Evolutionary conservation across 148 eudicot species (phyloP), one percentile per base, ranked within the genome.

Genomic region (Talinum fruticosum): DNA sequence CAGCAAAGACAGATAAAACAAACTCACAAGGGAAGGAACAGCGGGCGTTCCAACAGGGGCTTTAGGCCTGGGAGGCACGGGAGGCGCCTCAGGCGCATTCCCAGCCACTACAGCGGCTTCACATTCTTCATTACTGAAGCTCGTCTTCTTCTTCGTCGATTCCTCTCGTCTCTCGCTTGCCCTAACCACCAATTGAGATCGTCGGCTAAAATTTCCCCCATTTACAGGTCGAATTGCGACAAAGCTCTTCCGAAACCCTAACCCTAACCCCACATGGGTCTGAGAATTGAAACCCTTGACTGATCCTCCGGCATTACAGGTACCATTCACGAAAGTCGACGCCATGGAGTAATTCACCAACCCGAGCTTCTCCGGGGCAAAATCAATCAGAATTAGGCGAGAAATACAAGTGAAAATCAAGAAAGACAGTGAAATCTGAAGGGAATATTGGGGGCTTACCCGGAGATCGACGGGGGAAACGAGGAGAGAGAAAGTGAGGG

Each of bases 71-170:
- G 90, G 84, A 14, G 92, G 94, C 8, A 81, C 93, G 0, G 94
- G 90, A 33, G 97, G 99, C 0, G 98, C 93, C 51, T 87, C 73
- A 10, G 97, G 98, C 4, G 79, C 86, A 71, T 90, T 85, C 8
- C 99, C 97, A 19, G 97, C 93, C 10, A 89, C 97, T 13, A 91
- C 97, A 61, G 93, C 91, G 72, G 99, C 97, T 79, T 96, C 99
- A 71, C 97, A 93, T 70, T 96, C 97, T 36, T 84, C 97, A 76
- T 82, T 90, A 69, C 82, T 93, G 80, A 72, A 47, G 0, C 90
- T 86, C 44, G 53, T 51, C 77, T 91, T 93, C 69, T 82, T 59
- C 66, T 47, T 38, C 3, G 84, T 68, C 19, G 82, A 78, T 36
- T 79, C 86, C 62, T 81, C 88, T 4, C 78, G 37, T 49, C 23